These are phyloP conservation scores for Paecilomyces niveus DNA, from an alignment of 2,329 filamentous ascomycete genomes.

Conservation along the genomic window DNA sequence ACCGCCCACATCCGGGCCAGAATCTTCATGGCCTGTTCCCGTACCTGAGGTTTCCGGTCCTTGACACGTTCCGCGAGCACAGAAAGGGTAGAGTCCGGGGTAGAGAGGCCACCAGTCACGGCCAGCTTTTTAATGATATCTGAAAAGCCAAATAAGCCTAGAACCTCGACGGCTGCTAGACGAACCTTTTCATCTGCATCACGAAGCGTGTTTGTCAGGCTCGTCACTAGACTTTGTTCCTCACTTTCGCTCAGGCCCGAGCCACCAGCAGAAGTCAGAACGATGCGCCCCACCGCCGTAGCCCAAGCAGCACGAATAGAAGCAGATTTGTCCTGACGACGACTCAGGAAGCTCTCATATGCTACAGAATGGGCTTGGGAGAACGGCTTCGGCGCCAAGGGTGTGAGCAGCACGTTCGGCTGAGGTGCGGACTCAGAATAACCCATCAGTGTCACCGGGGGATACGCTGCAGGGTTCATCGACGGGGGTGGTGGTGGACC, in stretches of 20 bases:
- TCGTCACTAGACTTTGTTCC: constrained; percentile 65
- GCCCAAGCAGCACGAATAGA: constrained; percentile 82
- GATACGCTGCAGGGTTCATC: constrained; percentile 78
- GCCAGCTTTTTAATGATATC: constrained; percentile 79
- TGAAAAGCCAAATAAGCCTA: constrained; percentile 72
- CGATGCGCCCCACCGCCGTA: constrained; percentile 72
- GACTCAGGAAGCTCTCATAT: constrained; percentile 77
- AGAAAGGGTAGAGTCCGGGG: constrained; percentile 69
- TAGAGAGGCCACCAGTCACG: constrained; percentile 64
- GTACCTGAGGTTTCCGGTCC: constrained; percentile 74
- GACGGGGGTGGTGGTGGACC: constrained; percentile 67
- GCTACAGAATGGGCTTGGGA: constrained; percentile 69
- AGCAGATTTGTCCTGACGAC: constrained; percentile 78
- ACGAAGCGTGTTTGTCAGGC: constrained; percentile 70
- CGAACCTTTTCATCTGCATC: constrained; percentile 90
- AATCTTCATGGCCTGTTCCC: constrained; percentile 78
- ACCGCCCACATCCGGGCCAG: constrained; percentile 90
- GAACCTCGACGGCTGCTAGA: constrained; percentile 75
- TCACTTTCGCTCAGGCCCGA: constrained; percentile 82
- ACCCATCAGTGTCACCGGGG: constrained; percentile 47
- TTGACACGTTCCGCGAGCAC: constrained; percentile 82
- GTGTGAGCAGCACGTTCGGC: constrained; percentile 65
- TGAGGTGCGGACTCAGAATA: constrained; percentile 44
- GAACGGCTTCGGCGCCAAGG: constrained; percentile 83
- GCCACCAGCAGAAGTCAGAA: constrained; percentile 84